Conservation (phyloP, 495 filamentous ascomycete species). For the Trichodelitschia bisporula region DNA sequence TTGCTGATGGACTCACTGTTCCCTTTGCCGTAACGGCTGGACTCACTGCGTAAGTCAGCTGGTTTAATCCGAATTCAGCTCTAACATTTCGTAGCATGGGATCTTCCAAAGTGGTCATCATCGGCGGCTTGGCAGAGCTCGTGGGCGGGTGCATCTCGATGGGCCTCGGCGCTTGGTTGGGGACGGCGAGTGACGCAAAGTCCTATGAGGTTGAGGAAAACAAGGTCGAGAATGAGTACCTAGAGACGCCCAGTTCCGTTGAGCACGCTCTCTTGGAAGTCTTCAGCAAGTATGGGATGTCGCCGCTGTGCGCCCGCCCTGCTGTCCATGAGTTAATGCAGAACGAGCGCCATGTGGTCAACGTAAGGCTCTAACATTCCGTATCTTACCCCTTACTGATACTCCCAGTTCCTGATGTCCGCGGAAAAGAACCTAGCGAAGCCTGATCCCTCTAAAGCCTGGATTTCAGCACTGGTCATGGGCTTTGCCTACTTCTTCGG, state of each 20-base stretch:
- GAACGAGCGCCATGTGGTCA: conserved; percentile 21
- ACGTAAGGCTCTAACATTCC: conserved; percentile 7
- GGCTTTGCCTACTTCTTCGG: conserved; percentile 28
- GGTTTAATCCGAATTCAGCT: conserved; percentile 10
- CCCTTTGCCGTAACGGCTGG: conserved; percentile 42
- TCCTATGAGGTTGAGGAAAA: conserved; percentile 22
- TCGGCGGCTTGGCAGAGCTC: conserved; percentile 42
- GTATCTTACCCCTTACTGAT: not conserved
- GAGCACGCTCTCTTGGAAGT: conserved; percentile 14
- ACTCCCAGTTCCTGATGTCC: conserved; percentile 25
- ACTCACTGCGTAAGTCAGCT: conserved; percentile 16
- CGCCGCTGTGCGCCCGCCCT: conserved; percentile 9
- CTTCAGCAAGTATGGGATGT: conserved; percentile 20
- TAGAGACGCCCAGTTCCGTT: conserved; percentile 14
- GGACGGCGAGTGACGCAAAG: conserved; percentile 22
- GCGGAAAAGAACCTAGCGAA: conserved; percentile 24
- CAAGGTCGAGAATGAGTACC: conserved; percentile 19
- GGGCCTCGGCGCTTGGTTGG: conserved; percentile 40
- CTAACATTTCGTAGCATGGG: conserved; percentile 22
- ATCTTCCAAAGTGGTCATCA: conserved; percentile 36
- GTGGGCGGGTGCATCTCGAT: conserved; percentile 43
- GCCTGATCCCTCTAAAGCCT: conserved; percentile 19
- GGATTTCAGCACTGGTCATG: conserved; percentile 25
- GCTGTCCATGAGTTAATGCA: conserved; percentile 18
- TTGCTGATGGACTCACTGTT: conserved; percentile 39